These are phyloP conservation scores for Penicillium sp. DNA, from an alignment of 2,329 filamentous ascomycete species.

Conservation along the genomic window DNA sequence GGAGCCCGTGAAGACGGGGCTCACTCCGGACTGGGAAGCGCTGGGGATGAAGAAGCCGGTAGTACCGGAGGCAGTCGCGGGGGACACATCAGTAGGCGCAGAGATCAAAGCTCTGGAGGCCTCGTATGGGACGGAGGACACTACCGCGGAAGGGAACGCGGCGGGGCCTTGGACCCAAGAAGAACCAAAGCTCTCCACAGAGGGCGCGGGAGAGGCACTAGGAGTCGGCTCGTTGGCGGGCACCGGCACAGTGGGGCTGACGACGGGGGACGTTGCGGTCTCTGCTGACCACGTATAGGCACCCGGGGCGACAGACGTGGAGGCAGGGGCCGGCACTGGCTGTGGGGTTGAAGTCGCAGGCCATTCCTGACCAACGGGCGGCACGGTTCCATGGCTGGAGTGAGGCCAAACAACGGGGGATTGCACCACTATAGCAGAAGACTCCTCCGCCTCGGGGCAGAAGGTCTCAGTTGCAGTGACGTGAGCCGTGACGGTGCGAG, in stretches of 20 bases:
- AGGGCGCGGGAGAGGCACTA: not conserved
- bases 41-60: not conserved
- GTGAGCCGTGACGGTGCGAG: conserved; percentile 7
- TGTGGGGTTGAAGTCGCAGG: not conserved
- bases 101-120: not conserved
- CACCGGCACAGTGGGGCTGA: too few species aligned
- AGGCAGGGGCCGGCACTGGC: not conserved
- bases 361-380: not conserved
- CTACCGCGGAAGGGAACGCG: not conserved
- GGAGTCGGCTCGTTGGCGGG: not conserved
- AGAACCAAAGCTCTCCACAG: not conserved
- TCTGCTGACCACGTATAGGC: not conserved
- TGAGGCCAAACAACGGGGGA: not conserved
- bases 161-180: not conserved
- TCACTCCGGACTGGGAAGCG: not conserved
- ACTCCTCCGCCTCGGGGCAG: conserved; percentile 13
- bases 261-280: not conserved
- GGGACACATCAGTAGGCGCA: not conserved
- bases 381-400: not conserved
- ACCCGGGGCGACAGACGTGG: not conserved
- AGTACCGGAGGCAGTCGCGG: not conserved
- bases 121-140: conserved; percentile 2
- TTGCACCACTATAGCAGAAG: not conserved
- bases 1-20: conserved; percentile 7
- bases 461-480: conserved; percentile 21